Base-by-base conservation (phyloP, 2,329 filamentous ascomycete genomes). In the Penicillium capsulatum region DNA sequence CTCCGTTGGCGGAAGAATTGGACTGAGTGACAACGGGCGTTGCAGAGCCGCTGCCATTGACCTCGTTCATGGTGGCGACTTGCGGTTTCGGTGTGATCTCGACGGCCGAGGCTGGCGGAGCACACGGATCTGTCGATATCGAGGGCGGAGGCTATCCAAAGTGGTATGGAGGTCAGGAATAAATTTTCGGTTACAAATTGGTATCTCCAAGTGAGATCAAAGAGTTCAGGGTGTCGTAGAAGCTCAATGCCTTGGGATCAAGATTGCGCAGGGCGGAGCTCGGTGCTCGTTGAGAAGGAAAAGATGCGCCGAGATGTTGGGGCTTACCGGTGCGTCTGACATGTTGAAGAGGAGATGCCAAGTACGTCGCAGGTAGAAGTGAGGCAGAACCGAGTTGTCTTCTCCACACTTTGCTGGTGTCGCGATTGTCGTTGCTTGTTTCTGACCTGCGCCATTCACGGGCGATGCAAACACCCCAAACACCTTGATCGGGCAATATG, bases 1-100 rank as follows among this genome's bases (percentile, higher is more conserved):
- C 74, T 55, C 83, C 76, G 9, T 73, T 64, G 1, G 80, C 19
- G 4, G 48, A 35, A 15, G 34, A 61, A 83, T 74, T n/a, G 68
- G 64, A 50, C 70, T 71, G 17, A 45, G 61, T 44, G 10, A 48
- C 46, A 15, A 49, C 44, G 3, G 57, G 54, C 20, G 54, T 57
- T 17, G 50, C 51, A n/a, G 47, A 30, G 34, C 47, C 37, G 31
- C 46, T 17, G 53, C 61, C 52, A 17, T 51, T 51, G 11, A 38
- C 43, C 16, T 53, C 51, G 46, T 40, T 47, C 55, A 59, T 58
- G 27, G 20, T 45, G 35, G 42, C 9, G 35, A 30, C 29, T n/a
- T 19, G 11, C 17, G 11, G 16, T 15, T 32, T 22, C 9, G 19
- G 31, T 36, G 20, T 20, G 32, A 34, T 6, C 37, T 35, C 20